Percentiles rank a stretch among this genome's conserved stretches.
Evolutionary conservation across 371 early-diverging fungal genomes (phyloP).

Genomic region (Apophysomyces sp.): DNA sequence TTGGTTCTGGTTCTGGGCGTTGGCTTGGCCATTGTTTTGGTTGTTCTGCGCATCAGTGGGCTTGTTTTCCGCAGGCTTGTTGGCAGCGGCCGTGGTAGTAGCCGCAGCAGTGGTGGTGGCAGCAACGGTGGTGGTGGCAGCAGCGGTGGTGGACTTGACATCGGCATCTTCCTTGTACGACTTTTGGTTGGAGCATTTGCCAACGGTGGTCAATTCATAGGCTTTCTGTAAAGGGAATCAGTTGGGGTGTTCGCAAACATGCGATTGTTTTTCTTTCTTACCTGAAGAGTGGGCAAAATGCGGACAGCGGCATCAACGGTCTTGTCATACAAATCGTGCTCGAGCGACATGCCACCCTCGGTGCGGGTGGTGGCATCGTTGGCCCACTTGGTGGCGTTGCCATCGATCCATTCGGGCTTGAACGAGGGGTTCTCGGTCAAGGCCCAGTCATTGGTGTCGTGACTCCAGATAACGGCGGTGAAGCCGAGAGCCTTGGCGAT

Average conservation of each 20-base stretch:
- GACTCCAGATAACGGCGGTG: conserved; percentile 43
- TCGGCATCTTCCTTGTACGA: conserved; percentile 25
- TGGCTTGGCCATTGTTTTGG: neutral
- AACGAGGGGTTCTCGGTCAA: conserved; percentile 14
- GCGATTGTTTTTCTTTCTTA: neutral
- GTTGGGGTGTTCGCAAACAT: neutral
- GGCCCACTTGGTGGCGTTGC: conserved; percentile 44
- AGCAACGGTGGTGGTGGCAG: conserved; percentile 8
- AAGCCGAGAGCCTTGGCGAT: conserved; percentile 47
- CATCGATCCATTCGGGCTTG: conserved; percentile 26
- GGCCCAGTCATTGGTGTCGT: conserved; percentile 49
- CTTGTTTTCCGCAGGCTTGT: neutral
- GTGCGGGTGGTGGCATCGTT: conserved; percentile 20
- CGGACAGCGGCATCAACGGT: conserved; percentile 42
- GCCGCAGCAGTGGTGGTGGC: conserved; percentile 1
- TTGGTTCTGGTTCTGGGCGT: neutral
- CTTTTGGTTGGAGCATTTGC: conserved; percentile 23
- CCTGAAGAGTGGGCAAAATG: conserved; percentile 31
- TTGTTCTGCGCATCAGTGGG: neutral
- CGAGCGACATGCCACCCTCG: conserved; percentile 40
- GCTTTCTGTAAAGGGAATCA: conserved; percentile 2
- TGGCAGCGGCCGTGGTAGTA: conserved; percentile 6
- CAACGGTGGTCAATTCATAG: conserved; percentile 26
- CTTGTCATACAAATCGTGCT: conserved; percentile 40
- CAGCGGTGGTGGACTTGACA: neutral